These are phyloP conservation scores for Globisporangium echinulatum DNA, from an alignment of 352 stramenopile genomes.

Conservation along the genomic window DNA sequence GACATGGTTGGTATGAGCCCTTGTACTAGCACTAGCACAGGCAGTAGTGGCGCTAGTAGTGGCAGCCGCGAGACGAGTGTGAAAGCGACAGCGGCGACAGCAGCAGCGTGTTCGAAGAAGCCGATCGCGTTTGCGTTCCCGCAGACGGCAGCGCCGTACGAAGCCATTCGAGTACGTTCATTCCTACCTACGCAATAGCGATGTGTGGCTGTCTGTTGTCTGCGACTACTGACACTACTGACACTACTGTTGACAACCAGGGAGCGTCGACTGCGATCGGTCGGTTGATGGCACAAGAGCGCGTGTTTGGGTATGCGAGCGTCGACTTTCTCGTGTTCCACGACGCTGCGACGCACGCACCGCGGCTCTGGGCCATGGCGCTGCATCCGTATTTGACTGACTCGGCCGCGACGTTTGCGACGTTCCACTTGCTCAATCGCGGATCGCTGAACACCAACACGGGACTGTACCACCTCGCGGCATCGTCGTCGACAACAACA, in stretches of 20 bases:
- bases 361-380: conserved; percentile 66
- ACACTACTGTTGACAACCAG: not conserved
- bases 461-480: conserved; percentile 27
- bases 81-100: not conserved
- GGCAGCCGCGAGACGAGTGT: not conserved
- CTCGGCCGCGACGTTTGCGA: conserved; percentile 62
- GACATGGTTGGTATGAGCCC: conserved; percentile 29
- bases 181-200: not conserved
- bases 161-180: conserved; percentile 45
- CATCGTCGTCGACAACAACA: conserved; percentile 10
- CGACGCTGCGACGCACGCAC: conserved; percentile 36
- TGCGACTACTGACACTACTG: not conserved
- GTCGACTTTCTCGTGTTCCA: conserved; percentile 74
- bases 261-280: conserved; percentile 50
- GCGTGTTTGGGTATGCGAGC: conserved; percentile 78
- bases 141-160: conserved; percentile 65
- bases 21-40: not conserved
- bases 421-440: conserved; percentile 60
- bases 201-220: not conserved
- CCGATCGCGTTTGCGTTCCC: conserved; percentile 68
- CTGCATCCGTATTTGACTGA: conserved; percentile 76
- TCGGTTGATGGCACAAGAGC: conserved; percentile 25
- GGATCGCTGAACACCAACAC: conserved; percentile 30
- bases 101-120: conserved; percentile 19
- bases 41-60: no score